phyloP scores from a whole-genome alignment of 2,329 filamentous ascomycete species.

The Neofusicoccum ribis region DNA sequence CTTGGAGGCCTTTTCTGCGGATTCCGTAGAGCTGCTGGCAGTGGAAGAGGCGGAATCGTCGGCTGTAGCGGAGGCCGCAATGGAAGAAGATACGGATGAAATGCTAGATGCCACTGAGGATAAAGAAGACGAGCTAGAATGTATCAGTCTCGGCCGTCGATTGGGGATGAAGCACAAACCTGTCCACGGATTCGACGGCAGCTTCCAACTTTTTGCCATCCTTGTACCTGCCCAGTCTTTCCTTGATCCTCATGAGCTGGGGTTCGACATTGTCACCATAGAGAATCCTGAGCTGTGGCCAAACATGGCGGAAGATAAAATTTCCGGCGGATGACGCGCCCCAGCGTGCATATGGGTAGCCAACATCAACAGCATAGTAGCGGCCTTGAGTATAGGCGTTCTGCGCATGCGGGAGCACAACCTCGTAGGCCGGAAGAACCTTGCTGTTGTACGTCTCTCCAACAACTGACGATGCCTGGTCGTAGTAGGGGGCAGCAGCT shows the following conservation, averaged over 20 bases:
- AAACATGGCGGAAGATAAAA: slow-evolving; percentile 75
- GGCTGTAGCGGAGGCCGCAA: slow-evolving; percentile 30
- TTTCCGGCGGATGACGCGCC: slow-evolving; percentile 67
- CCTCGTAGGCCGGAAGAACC: slow-evolving; percentile 72
- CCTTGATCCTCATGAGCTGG: slow-evolving; percentile 86
- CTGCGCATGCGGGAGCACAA: slow-evolving; percentile 71
- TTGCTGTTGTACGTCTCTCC: slow-evolving; percentile 70
- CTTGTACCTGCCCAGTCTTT: slow-evolving; percentile 78
- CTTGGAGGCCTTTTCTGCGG: slow-evolving; percentile 39
- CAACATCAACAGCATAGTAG: slow-evolving; percentile 66
- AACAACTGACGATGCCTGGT: slow-evolving; percentile 62
- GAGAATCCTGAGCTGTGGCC: slow-evolving; percentile 76
- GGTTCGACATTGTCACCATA: slow-evolving; percentile 95
- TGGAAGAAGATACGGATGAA: slow-evolving; percentile 3
- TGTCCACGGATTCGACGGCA: slow-evolving; percentile 56
- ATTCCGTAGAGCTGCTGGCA: slow-evolving; percentile 27
- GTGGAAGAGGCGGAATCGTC: slow-evolving; percentile 24
- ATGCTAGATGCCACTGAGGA: slow-evolving; percentile 23
- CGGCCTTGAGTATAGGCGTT: slow-evolving; percentile 68
- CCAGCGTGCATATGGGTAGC: slow-evolving; percentile 70
- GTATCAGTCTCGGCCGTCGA: not conserved
- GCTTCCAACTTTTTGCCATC: slow-evolving; percentile 64
- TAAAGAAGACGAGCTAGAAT: slow-evolving; percentile 25
- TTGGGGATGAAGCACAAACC: slow-evolving; percentile 15
- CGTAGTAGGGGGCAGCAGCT: slow-evolving; percentile 70